Percentiles rank a stretch among this genome's conserved stretches.
Evolutionary conservation across 331 rosid species (phyloP).

Genomic region (Pyrus hybrid): DNA sequence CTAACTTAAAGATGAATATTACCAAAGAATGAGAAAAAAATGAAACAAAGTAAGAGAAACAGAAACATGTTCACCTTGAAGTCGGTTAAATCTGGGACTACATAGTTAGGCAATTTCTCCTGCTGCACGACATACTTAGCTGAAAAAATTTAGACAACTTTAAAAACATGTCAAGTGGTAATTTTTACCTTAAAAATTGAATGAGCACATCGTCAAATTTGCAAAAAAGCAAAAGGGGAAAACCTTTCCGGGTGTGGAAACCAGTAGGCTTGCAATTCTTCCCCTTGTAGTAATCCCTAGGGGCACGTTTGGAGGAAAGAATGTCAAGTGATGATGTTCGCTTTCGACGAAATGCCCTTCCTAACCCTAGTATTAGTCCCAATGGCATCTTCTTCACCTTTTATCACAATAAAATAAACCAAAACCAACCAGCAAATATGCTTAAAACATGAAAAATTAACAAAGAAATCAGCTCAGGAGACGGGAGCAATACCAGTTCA

Average conservation of each 20-base stretch:
- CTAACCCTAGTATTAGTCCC: conserved; percentile 70
- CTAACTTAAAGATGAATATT: not conserved
- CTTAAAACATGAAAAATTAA: not conserved
- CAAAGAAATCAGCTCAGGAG: not conserved
- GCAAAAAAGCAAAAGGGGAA: not conserved
- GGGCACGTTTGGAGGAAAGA: conserved; percentile 75
- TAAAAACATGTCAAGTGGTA: not conserved
- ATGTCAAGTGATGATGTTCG: conserved; percentile 58
- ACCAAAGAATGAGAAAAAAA: not conserved
- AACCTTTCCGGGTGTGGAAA: conserved; percentile 81
- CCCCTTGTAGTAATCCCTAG: conserved; percentile 73
- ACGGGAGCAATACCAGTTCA: not conserved
- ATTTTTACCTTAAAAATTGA: not conserved
- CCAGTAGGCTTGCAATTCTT: conserved; percentile 91
- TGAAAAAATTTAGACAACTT: conserved; percentile 21
- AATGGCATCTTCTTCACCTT: conserved; percentile 45
- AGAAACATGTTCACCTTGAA: conserved; percentile 40
- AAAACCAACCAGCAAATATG: not conserved
- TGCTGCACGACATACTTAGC: conserved; percentile 58
- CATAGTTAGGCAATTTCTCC: conserved; percentile 65
- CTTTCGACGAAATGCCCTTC: conserved; percentile 62
- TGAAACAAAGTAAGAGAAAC: not conserved
- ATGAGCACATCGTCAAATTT: not conserved
- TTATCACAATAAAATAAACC: not conserved
- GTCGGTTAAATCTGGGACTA: conserved; percentile 68